Evolutionary conservation across 805 yeast genomes (phyloP).

Genomic region (Saturnispora dispora): DNA sequence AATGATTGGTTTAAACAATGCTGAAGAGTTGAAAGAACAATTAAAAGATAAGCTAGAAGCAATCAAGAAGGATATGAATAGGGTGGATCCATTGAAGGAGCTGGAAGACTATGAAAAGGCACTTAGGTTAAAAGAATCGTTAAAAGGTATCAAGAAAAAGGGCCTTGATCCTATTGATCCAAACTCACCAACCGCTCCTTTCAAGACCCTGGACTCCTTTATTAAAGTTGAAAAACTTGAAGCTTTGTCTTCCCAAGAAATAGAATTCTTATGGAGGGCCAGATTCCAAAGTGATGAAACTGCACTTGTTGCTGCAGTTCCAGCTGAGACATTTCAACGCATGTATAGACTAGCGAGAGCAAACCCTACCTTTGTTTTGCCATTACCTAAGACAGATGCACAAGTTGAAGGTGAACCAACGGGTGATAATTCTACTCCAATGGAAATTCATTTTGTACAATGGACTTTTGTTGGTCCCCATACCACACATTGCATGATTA

Average conservation of each 20-base stretch:
- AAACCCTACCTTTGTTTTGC: conserved; percentile 81
- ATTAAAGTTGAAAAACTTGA: conserved; percentile 59
- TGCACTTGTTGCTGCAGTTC: conserved; percentile 57
- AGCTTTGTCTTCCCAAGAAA: conserved; percentile 48
- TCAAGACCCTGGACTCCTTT: conserved; percentile 63
- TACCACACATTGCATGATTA: conserved; percentile 82
- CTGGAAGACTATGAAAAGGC: conserved; percentile 40
- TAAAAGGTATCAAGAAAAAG: conserved; percentile 19
- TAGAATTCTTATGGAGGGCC: conserved; percentile 84
- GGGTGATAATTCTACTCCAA: conserved; percentile 26
- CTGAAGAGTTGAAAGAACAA: conserved; percentile 54
- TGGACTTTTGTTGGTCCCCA: conserved; percentile 83
- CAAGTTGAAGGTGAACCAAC: conserved; percentile 30
- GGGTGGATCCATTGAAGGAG: conserved; percentile 61
- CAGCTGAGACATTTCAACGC: conserved; percentile 47
- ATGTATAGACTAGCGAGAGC: conserved; percentile 57
- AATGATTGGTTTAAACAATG: conserved; percentile 34
- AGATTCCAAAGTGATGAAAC: conserved; percentile 58
- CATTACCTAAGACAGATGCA: conserved; percentile 60
- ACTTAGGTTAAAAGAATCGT: conserved; percentile 14
- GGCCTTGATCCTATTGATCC: conserved; percentile 30
- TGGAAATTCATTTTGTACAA: conserved; percentile 85
- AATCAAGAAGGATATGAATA: conserved; percentile 47
- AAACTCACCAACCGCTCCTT: conserved; percentile 36
- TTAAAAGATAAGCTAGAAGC: conserved; percentile 52